These are phyloP conservation scores for Epichloe hybrida DNA, from an alignment of 2,329 filamentous ascomycete species.

Conservation along the genomic window DNA sequence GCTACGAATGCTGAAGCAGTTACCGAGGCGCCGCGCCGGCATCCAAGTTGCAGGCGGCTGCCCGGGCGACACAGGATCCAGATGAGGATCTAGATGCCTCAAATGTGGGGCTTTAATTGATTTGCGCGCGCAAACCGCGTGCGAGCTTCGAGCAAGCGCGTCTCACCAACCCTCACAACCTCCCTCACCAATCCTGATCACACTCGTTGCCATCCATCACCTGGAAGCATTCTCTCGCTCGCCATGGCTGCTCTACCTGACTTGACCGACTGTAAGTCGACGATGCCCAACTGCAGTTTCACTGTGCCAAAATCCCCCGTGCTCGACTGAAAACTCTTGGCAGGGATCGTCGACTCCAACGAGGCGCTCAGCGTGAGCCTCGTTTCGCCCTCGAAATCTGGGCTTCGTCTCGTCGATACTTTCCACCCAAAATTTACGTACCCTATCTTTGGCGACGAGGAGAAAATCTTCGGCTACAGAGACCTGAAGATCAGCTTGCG, in stretches of 20 bases:
- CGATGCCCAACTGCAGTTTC: neutral
- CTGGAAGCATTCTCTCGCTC: neutral
- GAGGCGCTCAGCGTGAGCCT: slow-evolving; percentile 51
- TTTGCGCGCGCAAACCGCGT: slow-evolving; percentile 12
- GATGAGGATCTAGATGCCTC: slow-evolving; percentile 3
- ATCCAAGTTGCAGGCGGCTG: neutral
- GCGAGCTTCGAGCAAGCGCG: slow-evolving; percentile 3
- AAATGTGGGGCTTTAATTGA: slow-evolving; percentile 15
- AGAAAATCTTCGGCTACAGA: slow-evolving; percentile 83
- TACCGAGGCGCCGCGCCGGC: neutral
- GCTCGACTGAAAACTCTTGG: neutral
- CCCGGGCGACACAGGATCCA: neutral
- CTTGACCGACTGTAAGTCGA: slow-evolving; percentile 20
- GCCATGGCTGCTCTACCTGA: slow-evolving; percentile 19
- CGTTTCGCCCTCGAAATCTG: slow-evolving; percentile 32
- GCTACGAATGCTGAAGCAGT: neutral
- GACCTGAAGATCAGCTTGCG: slow-evolving; percentile 62
- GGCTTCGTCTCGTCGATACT: slow-evolving; percentile 43
- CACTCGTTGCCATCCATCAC: neutral
- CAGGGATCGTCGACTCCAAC: slow-evolving; percentile 47
- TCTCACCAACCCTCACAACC: slow-evolving; percentile 4
- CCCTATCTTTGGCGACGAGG: slow-evolving; percentile 83
- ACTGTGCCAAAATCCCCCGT: neutral
- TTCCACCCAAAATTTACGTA: slow-evolving; percentile 88
- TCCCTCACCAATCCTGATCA: neutral